Evolutionary conservation across 2,329 filamentous ascomycete genomes (phyloP), one percentile per base, ranked within the genome.

Genomic region (Taxawa tesnikishii): DNA sequence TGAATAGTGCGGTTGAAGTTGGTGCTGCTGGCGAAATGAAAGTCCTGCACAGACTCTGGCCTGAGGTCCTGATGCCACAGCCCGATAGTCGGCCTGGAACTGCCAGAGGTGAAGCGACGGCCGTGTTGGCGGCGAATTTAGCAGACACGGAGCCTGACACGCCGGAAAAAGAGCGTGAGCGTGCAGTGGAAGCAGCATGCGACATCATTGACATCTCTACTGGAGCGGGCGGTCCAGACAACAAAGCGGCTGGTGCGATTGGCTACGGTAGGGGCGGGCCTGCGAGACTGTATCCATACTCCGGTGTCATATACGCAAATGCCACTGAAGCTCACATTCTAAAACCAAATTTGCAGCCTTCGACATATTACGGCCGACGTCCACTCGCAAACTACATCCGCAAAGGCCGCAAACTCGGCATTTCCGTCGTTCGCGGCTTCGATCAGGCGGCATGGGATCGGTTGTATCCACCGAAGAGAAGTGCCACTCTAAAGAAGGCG

Each of bases 11-110:
- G 4, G 68, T 94, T 5, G 83, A 94, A 31, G 83, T 94, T 36
- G 90, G 90, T 1, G 78, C 88, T 1, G 65, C 79, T 7, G 90
- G 88, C 1, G 90, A 98, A 56, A 79, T 90, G 58, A 96, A 96
- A 54, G 78, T 94, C 6, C 73, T 83, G 0, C 76, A 94, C 55
- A 75, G 67, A 21, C 60, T 96, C 6, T 94, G 87, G 85, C 79
- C 82, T 1, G 70, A 73, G 28, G 65, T 70, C 66, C 71, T 11
- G 61, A 70, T 31, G 60, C 75, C 51, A 68, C 73, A 29, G 55
- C 56, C 18, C 8, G 53, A 60, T 58, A 46, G 62, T 60, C 56
- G 46, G 43, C 61, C 47, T 32, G 55, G 42, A 34, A 61, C 54
- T 31, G 52, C 50, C 40, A 56, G 33, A 26, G 28, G 36, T 10